Conservation (phyloP, 371 early-diverging fungal genomes). For the Mucor indicus region DNA sequence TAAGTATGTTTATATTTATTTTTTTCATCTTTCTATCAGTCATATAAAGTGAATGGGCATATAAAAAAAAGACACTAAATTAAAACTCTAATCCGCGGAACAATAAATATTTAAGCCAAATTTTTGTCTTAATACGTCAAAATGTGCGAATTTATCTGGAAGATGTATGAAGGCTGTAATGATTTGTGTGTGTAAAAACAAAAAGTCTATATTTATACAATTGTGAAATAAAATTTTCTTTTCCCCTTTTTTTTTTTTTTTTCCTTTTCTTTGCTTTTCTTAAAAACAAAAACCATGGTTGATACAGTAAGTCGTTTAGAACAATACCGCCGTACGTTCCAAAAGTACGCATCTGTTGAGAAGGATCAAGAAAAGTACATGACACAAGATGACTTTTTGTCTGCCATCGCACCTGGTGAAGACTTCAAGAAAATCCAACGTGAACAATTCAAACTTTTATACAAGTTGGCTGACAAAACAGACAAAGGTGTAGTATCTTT, state of each 20-base stretch:
- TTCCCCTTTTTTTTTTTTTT: not conserved
- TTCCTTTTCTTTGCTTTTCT: conserved; percentile 1
- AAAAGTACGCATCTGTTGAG: conserved; percentile 59
- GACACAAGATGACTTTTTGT: conserved; percentile 67
- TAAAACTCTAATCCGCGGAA: too few relatives aligned
- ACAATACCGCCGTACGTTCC: conserved; percentile 58
- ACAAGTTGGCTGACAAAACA: conserved; percentile 70
- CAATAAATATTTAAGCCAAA: too few relatives aligned
- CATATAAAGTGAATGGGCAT: too few relatives aligned
- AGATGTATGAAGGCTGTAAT: too few relatives aligned
- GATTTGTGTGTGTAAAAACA: too few relatives aligned
- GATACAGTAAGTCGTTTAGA: conserved; percentile 31
- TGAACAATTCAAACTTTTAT: conserved; percentile 65
- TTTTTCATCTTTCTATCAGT: too few relatives aligned
- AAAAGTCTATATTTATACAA: too few relatives aligned
- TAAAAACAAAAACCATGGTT: not conserved
- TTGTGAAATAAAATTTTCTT: not conserved
- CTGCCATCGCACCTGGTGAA: conserved; percentile 66
- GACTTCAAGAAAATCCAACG: conserved; percentile 59
- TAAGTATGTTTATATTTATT: too few relatives aligned
- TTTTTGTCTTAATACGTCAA: too few relatives aligned
- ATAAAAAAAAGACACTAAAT: too few relatives aligned
- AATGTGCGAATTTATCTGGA: too few relatives aligned
- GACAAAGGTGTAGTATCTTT: conserved; percentile 63
- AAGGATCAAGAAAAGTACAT: conserved; percentile 57